Percentiles rank a stretch among this genome's conserved stretches.
These are phyloP conservation scores for Talaromyces sp. DNA, from an alignment of 2,329 filamentous ascomycete species.

Conservation along the genomic window DNA sequence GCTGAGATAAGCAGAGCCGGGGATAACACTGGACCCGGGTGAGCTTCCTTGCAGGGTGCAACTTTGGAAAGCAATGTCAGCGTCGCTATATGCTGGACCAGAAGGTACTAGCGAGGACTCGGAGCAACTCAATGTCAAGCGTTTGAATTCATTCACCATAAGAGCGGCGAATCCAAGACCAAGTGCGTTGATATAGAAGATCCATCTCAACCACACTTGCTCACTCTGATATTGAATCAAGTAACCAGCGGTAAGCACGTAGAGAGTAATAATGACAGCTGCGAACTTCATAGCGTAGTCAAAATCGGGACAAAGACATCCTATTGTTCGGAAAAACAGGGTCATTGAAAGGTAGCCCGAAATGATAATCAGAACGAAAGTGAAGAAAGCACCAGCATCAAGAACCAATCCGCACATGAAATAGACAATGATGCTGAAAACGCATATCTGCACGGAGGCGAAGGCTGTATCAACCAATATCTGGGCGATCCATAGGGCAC, in stretches of 20 bases:
- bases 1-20: conserved; percentile 64
- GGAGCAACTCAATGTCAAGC: conserved; percentile 64
- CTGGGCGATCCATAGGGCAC: conserved; percentile 76
- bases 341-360: conserved; percentile 68
- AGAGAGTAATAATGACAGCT: conserved; percentile 73
- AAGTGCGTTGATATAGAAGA: conserved; percentile 62
- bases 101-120: conserved; percentile 59
- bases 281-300: conserved; percentile 82
- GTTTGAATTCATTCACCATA: conserved; percentile 82
- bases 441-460: conserved; percentile 62
- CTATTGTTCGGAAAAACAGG: conserved; percentile 70
- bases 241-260: conserved; percentile 76
- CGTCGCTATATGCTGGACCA: conserved; percentile 63
- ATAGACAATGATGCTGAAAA: conserved; percentile 72
- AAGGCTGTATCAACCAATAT: conserved; percentile 75
- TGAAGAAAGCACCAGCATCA: conserved; percentile 74
- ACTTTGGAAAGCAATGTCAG: conserved; percentile 67
- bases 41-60: conserved; percentile 73
- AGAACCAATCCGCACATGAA: conserved; percentile 68
- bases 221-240: conserved; percentile 72
- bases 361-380: conserved; percentile 66
- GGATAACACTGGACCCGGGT: conserved; percentile 59
- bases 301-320: conserved; percentile 71
- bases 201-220: conserved; percentile 72
- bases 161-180: conserved; percentile 70